phyloP scores from a whole-genome alignment of 371 early-diverging fungal genomes.

The Mortierella sp. region DNA sequence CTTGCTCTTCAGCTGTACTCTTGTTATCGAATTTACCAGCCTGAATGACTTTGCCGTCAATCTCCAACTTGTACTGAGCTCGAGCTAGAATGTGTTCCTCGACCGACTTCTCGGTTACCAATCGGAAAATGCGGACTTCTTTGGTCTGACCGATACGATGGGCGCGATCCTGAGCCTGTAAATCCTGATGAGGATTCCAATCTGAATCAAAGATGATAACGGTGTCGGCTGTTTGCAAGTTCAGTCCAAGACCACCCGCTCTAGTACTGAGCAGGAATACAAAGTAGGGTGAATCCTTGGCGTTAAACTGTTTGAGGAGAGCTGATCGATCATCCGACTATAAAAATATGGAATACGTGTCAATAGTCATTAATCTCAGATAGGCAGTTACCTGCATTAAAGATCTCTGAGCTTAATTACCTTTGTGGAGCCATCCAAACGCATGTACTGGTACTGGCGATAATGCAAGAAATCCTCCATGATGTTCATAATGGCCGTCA shows the following conservation, averaged over 20 bases:
- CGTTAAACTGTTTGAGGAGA: slow-evolving; percentile 89
- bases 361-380: background rate
- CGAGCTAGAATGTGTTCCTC: slow-evolving; percentile 97
- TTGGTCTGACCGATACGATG: slow-evolving; percentile 99
- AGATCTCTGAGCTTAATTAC: slow-evolving; percentile 30
- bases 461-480: slow-evolving; percentile 95
- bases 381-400: background rate
- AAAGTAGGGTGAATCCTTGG: slow-evolving; percentile 85
- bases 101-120: slow-evolving; percentile 95
- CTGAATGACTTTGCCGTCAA: slow-evolving; percentile 99
- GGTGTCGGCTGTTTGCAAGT: slow-evolving; percentile 99
- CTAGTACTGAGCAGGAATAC: slow-evolving; percentile 98
- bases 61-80: slow-evolving; percentile 96
- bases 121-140: slow-evolving; percentile 98
- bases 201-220: slow-evolving; percentile 99
- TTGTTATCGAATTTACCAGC: slow-evolving; percentile 99
- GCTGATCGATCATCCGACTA: slow-evolving; percentile 88
- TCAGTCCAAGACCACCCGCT: slow-evolving; percentile 99
- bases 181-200: slow-evolving; percentile 99
- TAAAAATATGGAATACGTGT: background rate
- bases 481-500: slow-evolving; percentile 98
- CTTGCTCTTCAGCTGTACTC: slow-evolving; percentile 93
- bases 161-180: slow-evolving; percentile 99
- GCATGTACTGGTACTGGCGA: slow-evolving; percentile 84
- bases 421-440: slow-evolving; percentile 97